Base-by-base conservation (phyloP, 2,329 filamentous ascomycete species). In the Paraconiothyrium brasiliense region DNA sequence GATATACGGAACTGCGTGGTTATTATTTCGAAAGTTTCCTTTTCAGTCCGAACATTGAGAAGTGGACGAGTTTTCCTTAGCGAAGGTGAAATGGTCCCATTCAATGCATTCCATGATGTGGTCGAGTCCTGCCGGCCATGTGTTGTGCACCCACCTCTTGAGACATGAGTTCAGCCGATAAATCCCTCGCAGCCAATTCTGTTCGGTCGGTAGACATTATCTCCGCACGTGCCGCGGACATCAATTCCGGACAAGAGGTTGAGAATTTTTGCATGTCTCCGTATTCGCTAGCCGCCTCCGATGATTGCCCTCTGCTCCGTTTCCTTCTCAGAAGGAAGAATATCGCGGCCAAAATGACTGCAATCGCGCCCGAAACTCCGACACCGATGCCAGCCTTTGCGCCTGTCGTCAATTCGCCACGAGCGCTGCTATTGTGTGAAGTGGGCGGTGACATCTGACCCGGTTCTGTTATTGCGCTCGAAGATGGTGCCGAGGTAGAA, bases 21-120 rank as follows among this genome's bases (percentile, higher is more conserved):
- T 70, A 24, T 54, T 67, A 41, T 67, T 72, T 54, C 67, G 64
- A 57, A 67, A 58, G 30, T 65, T 49, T 57, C 68, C 70, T 11
- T 70, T 70, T 32, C n/a, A 20, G 34, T 16, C 49, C 64, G 59
- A 47, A 52, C 63, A 37, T 37, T 51, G 30, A 69, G 63, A 41
- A 60, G 9, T 22, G 6, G 2, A 44, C 20, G n/a, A n/a, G n/a
- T 9, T 4, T 22, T 43, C 2, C 2, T 11, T 20, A 4, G 13
- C 39, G 8, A 43, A 20, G n/a, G 6, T 16, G 14, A 16, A 14
- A 2, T 44, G 3, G 16, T 20, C 10, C 8, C 8, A 2, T 37
- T 37, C 35, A 37, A 37, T 4, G 3, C 35, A 37, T 7, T 9
- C 7, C 35, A 37, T 37, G 11, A 4, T 10, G 14, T 14, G 35